Evolutionary conservation across 83 land plant species (phyloP).

Genomic region (Diphasiastrum complanatum): DNA sequence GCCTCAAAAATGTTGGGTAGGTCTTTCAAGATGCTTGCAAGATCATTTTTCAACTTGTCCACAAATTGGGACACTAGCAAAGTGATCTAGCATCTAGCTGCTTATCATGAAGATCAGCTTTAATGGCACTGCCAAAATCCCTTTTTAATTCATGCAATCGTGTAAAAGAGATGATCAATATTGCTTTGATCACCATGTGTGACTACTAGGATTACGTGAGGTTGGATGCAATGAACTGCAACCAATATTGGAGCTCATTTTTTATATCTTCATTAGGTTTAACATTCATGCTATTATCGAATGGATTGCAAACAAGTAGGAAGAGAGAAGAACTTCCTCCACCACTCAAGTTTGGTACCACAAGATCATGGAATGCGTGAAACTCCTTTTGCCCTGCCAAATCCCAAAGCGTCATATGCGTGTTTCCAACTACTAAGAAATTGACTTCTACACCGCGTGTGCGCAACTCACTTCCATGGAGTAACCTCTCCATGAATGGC

Average conservation of each 20-base stretch:
- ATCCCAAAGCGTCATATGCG: conserved; percentile 19
- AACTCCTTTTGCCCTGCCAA: conserved; percentile 21
- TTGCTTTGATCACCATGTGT: conserved; percentile 8
- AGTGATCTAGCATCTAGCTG: conserved; percentile 10
- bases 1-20: conserved; percentile 17
- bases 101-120: too few species aligned
- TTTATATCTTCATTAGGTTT: too few species aligned
- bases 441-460: conserved; percentile 16
- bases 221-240: conserved; percentile 7
- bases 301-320: conserved; percentile 9
- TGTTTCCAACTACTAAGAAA: conserved; percentile 3
- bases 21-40: conserved; percentile 3
- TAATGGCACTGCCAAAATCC: too few species aligned
- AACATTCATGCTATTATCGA: too few species aligned
- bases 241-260: background rate
- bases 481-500: conserved; percentile 1
- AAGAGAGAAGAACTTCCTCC: conserved; percentile 15
- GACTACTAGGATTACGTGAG: background rate
- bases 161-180: too few species aligned
- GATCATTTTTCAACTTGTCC: background rate
- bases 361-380: conserved; percentile 19
- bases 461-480: background rate
- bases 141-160: too few species aligned
- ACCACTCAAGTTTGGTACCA: conserved; percentile 19
- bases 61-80: conserved; percentile 1